These are phyloP conservation scores for Ophiostoma piceae DNA, from an alignment of 2,329 filamentous ascomycete genomes.

Conservation along the genomic window DNA sequence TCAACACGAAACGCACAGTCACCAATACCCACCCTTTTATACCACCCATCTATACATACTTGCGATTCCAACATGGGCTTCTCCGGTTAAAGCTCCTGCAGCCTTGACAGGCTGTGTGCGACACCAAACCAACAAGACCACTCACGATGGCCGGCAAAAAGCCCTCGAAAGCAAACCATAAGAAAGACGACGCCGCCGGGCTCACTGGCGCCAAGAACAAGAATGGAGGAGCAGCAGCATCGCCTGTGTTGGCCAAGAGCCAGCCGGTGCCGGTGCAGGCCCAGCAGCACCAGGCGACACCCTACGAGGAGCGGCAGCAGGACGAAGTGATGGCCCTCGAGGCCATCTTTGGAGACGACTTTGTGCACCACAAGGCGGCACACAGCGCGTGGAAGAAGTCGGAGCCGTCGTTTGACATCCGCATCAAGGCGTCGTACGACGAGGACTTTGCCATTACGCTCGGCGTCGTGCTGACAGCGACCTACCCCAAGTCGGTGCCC, in stretches of 20 bases:
- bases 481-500: conserved; percentile 81
- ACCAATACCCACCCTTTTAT: neutral
- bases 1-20: neutral
- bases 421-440: conserved; percentile 67
- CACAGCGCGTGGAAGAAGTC: conserved; percentile 86
- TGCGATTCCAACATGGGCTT: conserved; percentile 36
- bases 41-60: neutral
- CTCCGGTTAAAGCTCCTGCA: conserved; percentile 45
- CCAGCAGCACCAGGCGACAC: conserved; percentile 35
- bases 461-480: conserved; percentile 77
- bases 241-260: neutral
- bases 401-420: conserved; percentile 76
- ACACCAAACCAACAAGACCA: conserved; percentile 23
- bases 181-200: conserved; percentile 43
- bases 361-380: conserved; percentile 64
- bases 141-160: conserved; percentile 52
- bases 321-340: conserved; percentile 81
- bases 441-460: conserved; percentile 65
- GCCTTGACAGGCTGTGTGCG: conserved; percentile 50
- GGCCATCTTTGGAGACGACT: conserved; percentile 88
- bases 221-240: conserved; percentile 5
- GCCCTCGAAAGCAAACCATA: conserved; percentile 35
- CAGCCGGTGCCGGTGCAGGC: conserved; percentile 1
- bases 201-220: conserved; percentile 46
- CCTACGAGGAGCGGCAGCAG: conserved; percentile 79